A percentile compares a stretch with the other conserved stretches of the same genome.
phyloP scores from a whole-genome alignment of 306 rosid species.

The Malus orientalis region DNA sequence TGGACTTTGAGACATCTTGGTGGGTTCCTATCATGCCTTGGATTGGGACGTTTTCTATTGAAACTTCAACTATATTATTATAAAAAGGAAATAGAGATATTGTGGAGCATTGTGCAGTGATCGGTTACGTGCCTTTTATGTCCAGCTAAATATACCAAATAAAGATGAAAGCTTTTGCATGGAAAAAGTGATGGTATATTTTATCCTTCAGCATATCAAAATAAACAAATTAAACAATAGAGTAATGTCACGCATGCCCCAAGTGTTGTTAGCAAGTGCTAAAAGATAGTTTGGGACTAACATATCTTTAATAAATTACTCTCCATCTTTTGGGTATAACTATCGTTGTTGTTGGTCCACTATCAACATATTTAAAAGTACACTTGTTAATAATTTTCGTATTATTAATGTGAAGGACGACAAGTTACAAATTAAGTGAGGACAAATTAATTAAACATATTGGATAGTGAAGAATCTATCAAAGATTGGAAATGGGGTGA shows the following conservation, averaged over 20 bases:
- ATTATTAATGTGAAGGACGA: not conserved
- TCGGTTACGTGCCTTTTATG: not conserved
- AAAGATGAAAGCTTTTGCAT: not conserved
- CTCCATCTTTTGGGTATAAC: not conserved
- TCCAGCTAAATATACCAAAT: not conserved
- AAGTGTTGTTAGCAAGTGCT: constrained; percentile 6
- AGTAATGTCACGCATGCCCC: constrained; percentile 7
- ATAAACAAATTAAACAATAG: not conserved
- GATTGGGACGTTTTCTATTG: constrained; percentile 29
- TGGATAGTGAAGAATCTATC: not conserved
- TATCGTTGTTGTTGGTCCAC: not conserved
- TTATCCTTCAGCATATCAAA: not conserved
- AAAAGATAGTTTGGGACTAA: not conserved
- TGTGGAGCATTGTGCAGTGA: not conserved
- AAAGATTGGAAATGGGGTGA: not conserved
- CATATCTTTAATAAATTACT: not conserved
- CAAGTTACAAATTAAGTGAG: not conserved
- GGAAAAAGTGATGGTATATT: not conserved
- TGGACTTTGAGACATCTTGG: constrained; percentile 12
- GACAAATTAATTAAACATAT: not conserved
- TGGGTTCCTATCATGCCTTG: constrained; percentile 4
- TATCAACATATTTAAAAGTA: not conserved
- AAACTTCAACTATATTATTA: not conserved
- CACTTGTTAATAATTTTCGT: not conserved
- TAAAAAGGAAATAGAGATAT: not conserved